phyloP scores from a whole-genome alignment of 306 rosid genomes.

The Vicia faba region DNA sequence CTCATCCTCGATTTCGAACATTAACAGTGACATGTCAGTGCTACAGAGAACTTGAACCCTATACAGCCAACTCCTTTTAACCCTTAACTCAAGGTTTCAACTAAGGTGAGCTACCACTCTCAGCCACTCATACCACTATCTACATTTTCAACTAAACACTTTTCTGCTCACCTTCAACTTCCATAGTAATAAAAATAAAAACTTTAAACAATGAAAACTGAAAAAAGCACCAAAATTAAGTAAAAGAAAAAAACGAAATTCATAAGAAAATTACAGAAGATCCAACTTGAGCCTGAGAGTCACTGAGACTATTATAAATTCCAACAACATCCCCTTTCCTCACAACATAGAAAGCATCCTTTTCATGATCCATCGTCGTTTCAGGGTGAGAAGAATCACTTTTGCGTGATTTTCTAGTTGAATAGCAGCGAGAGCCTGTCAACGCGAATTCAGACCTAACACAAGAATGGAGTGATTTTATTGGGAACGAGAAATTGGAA shows the following conservation, averaged over 20 bases:
- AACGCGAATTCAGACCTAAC: conserved; percentile 38
- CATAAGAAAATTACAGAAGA: conserved; percentile 63
- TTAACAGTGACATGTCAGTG: no score
- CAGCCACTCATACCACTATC: neutral
- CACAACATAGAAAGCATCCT: conserved; percentile 73
- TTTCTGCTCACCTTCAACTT: conserved; percentile 16
- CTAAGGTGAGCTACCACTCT: no score
- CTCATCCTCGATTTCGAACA: no score
- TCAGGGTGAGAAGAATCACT: conserved; percentile 40
- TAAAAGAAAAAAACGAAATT: neutral
- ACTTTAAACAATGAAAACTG: neutral
- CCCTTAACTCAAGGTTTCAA: no score
- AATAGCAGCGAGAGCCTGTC: conserved; percentile 55
- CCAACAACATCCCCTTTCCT: conserved; percentile 89
- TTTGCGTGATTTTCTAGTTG: conserved; percentile 50
- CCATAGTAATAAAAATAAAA: neutral
- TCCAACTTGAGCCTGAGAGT: conserved; percentile 88
- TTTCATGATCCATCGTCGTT: conserved; percentile 53
- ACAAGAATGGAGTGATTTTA: conserved; percentile 6
- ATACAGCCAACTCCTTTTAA: no score
- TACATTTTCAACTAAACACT: conserved; percentile 28
- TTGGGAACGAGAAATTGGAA: conserved; percentile 40
- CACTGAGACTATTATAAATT: conserved; percentile 59
- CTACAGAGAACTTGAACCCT: no score
- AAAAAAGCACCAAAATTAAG: neutral